Percentiles rank a stretch among this genome's conserved stretches.
Evolutionary conservation across 176 grass and related monocot genomes (phyloP).

Genomic region (Rhipidocladum racemiflorum): DNA sequence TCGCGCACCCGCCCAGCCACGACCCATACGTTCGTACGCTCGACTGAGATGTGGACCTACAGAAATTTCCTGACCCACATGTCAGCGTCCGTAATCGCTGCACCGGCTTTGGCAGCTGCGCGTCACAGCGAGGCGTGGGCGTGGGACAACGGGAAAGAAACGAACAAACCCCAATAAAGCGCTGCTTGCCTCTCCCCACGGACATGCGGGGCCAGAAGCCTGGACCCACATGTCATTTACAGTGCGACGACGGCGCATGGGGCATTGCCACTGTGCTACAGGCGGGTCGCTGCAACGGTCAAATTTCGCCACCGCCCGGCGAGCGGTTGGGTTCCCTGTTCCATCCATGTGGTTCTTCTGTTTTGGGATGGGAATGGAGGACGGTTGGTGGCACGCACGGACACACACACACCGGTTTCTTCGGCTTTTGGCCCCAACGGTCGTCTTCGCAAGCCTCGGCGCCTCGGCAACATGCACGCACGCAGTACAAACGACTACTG

Average conservation of each 20-base stretch:
- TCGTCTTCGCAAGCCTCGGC: slow-evolving; percentile 7
- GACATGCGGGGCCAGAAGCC: not conserved
- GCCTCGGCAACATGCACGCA: not conserved
- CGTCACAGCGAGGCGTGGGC: not conserved
- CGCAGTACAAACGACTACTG: not conserved
- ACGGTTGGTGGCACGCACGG: not conserved
- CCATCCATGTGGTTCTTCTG: too few relatives aligned
- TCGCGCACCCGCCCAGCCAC: not conserved
- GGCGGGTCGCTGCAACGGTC: slow-evolving; percentile 46
- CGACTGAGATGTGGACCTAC: not conserved
- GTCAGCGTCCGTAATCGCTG: not conserved
- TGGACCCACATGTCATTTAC: not conserved
- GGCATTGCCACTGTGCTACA: not conserved
- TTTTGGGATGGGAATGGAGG: not conserved
- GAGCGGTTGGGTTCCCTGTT: not conserved
- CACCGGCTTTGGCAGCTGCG: not conserved
- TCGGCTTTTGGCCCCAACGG: slow-evolving; percentile 36
- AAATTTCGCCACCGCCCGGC: slow-evolving; percentile 34
- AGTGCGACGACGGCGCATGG: not conserved
- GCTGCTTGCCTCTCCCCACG: not conserved
- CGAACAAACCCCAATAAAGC: not conserved
- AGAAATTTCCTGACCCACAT: accelerated
- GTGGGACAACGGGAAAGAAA: slow-evolving; percentile 33
- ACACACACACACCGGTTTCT: not conserved
- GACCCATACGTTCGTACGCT: not conserved